phyloP scores from a whole-genome alignment of 805 yeast genomes.

The Metschnikowia aberdeeniae region DNA sequence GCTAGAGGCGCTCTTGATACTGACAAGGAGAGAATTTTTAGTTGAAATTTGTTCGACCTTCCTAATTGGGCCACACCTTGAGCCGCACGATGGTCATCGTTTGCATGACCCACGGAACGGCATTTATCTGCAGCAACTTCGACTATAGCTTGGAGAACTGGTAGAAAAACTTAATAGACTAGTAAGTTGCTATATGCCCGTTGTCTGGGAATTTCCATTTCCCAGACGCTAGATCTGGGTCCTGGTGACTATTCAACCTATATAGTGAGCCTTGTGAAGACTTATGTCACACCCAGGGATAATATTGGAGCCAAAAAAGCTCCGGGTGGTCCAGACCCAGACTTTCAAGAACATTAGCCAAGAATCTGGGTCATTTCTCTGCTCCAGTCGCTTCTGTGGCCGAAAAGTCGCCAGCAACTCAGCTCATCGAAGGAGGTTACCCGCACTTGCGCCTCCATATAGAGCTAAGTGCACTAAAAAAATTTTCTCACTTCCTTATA shows the following conservation, averaged over 20 bases:
- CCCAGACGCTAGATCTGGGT: too few relatives aligned
- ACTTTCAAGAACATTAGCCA: too few relatives aligned
- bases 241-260: too few relatives aligned
- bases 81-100: constrained; percentile 25
- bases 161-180: too few relatives aligned
- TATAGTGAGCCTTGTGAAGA: too few relatives aligned
- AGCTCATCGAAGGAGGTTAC: constrained; percentile 9
- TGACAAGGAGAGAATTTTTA: neutral
- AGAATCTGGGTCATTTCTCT: too few relatives aligned
- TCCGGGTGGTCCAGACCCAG: too few relatives aligned
- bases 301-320: too few relatives aligned
- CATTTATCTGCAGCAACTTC: neutral
- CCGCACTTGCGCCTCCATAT: constrained; percentile 18
- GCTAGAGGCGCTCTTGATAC: too few relatives aligned
- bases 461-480: constrained; percentile 6
- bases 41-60: neutral
- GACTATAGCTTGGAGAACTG: neutral
- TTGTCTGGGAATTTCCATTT: too few relatives aligned
- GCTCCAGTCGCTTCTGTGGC: neutral
- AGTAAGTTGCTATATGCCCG: too few relatives aligned
- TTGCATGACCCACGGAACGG: neutral
- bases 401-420: neutral
- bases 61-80: constrained; percentile 8
- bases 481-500: constrained; percentile 11
- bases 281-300: too few relatives aligned